phyloP scores from a whole-genome alignment of 192 early-diverging fungal species.

The Glomus cerebriforme region DNA sequence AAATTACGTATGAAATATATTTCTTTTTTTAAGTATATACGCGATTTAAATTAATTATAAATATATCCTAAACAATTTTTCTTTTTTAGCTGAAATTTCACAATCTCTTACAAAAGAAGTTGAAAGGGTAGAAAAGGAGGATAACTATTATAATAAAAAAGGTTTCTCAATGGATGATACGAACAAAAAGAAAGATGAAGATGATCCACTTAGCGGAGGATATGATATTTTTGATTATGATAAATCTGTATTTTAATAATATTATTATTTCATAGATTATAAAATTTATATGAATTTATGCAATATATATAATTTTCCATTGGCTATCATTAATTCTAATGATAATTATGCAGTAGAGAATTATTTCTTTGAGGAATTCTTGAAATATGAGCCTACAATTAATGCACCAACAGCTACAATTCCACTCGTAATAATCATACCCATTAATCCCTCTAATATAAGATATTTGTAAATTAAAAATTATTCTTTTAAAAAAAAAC shows the following conservation, averaged over 20 bases:
- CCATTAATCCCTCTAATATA: slow-evolving; percentile 14
- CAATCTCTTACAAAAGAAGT: neutral
- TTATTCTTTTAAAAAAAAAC: neutral
- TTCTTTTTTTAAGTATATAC: neutral
- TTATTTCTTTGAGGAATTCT: neutral
- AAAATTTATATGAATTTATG: neutral
- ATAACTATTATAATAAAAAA: neutral
- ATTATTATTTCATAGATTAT: neutral
- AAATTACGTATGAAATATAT: neutral
- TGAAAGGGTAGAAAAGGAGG: neutral
- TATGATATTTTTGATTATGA: neutral
- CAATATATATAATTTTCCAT: neutral
- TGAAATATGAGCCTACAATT: neutral
- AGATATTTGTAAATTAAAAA: neutral
- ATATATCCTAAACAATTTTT: neutral
- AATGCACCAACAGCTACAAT: slow-evolving; percentile 12
- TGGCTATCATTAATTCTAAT: neutral
- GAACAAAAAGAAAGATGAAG: neutral
- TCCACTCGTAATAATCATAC: neutral
- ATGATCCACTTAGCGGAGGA: neutral
- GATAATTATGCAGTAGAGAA: too few relatives aligned
- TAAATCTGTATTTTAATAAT: neutral
- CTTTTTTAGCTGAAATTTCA: neutral
- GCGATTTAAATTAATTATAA: too few relatives aligned
- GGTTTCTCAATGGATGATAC: neutral